Base-by-base conservation (phyloP, 305 asterid species). In the Fraxinus platypoda region DNA sequence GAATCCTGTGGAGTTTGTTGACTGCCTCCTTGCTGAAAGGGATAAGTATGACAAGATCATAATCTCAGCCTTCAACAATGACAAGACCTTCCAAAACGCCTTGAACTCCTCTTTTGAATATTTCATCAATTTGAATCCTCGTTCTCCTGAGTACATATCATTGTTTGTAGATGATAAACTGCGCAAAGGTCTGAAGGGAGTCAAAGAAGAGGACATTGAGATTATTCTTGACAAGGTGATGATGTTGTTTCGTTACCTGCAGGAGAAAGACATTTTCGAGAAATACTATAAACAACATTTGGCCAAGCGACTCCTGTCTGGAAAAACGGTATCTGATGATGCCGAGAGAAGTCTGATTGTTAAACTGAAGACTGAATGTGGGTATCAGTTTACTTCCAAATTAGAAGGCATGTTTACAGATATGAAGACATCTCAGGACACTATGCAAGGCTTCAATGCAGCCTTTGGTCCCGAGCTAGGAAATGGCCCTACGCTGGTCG, bases 331-430 rank as follows among this genome's bases (percentile, higher is more conserved):
- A 17, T 87, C 93, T 4, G 91, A 88, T 49, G 93, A 90, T 74
- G 91, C 91, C 0, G 92, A 88, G 88, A 84, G 93, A 79, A 90
- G 93, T 49, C 66, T 90, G 59, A 90, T 90, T 31, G 91, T 90
- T 25, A 88, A 90, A 78, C 88, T 90, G 80, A 90, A 90, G 75
- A 90, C 93, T 3, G 91, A 90, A 71, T 90, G 93, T 78, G 93
- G 92, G 4, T 88, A 88, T 78, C 91, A 90, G 73, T 90, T 90
- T 75, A 90, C 93, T 34, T 90, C 93, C 41, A 90, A 90, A 77
- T 52, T 88, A 21, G 93, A 90, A 78, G 93, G 93, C 75, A 90
- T 90, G 93, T 88, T 88, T 49, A 90, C 91, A 0, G 93, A 90
- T 83, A 88, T 90, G 93, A 88, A 88, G 81, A 90, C 93, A 0